Evolutionary conservation across 139 green algal species (phyloP), one percentile per base, ranked within the genome.

Genomic region (Chlamydomonas sp.): DNA sequence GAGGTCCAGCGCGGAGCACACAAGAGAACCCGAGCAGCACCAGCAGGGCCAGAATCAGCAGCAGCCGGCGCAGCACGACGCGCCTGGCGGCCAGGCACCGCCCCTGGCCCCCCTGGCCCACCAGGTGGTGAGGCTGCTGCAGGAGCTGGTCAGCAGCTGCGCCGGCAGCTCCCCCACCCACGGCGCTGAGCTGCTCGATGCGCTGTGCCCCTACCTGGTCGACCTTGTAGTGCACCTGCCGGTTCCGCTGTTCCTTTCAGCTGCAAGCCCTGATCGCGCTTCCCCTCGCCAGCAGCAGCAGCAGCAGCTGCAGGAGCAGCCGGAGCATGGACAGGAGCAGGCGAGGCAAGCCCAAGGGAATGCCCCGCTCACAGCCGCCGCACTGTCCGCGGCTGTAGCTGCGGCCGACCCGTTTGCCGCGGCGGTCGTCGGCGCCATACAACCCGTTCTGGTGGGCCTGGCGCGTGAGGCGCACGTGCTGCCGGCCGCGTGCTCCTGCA

Each of bases 121-220:
- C 71, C 62, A 80, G 61, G 31, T 86, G 82, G 71, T 86, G 82
- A 6, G 63, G 60, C 60, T 79, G 60, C 71, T 86, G 18, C 20
- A 73, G 9, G 82, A 86, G 82, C 15, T 79, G 71, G 18, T 60
- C 5, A 73, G 71, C 2, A 63, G 20, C 20, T 6, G 2, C 7
- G 82, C 82, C 10, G 20, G 71, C 71, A 74, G 67, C 82, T 86
- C 82, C 3, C 82, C 82, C 5, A 60, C 71, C 2, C 82, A 86
- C 69, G 82, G 60, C 4, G 82, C 82, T 17, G 82, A 86, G 71
- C 71, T 86, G 49, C 82, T 86, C 20, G 82, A 68, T 18, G 71
- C 17, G 14, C 71, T 86, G 82, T 71, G 60, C 2, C 82, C 82
- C 18, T 59, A 59, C 57, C 80, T 85, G 9, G 76, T 64, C 17